These are phyloP conservation scores for Skeletonema menzelii DNA, from an alignment of 108 stramenopile genomes.

Conservation along the genomic window DNA sequence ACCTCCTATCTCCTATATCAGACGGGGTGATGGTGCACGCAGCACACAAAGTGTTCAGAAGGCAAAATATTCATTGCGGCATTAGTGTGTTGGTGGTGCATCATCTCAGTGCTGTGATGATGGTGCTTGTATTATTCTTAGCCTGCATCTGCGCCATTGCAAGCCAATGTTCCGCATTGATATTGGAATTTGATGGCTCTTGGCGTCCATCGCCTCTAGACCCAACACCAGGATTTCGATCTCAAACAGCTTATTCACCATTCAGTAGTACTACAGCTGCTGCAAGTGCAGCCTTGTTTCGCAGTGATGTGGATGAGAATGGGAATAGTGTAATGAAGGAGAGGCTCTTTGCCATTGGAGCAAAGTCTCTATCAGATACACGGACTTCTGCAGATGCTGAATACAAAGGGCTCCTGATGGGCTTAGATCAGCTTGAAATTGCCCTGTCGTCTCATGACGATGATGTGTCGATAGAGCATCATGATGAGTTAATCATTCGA, in stretches of 20 bases:
- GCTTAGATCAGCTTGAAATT: constrained; percentile 46
- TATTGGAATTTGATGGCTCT: not conserved
- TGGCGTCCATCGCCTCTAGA: not conserved
- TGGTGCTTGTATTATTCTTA: not conserved
- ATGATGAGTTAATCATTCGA: constrained; percentile 35
- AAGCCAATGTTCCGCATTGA: not conserved
- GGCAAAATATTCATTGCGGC: too few species aligned
- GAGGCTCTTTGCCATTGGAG: constrained; percentile 48
- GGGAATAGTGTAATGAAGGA: not conserved
- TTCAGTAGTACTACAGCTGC: not conserved
- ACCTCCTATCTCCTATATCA: too few species aligned
- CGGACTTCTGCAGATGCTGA: constrained; percentile 71
- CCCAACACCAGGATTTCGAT: not conserved
- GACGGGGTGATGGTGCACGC: too few species aligned
- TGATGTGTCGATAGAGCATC: not conserved
- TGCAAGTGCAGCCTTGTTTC: not conserved
- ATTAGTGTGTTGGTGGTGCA: too few species aligned
- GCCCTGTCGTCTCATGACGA: constrained; percentile 3
- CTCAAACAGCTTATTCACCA: not conserved
- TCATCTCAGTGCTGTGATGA: not conserved
- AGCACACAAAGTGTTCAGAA: too few species aligned
- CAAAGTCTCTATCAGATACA: constrained; percentile 26
- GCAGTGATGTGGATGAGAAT: not conserved
- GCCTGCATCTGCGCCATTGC: not conserved
- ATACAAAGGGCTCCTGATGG: constrained; percentile 67